These are phyloP conservation scores for Fomes fomentarius DNA, from an alignment of 1,284 basidiomycete genomes.

Conservation along the genomic window DNA sequence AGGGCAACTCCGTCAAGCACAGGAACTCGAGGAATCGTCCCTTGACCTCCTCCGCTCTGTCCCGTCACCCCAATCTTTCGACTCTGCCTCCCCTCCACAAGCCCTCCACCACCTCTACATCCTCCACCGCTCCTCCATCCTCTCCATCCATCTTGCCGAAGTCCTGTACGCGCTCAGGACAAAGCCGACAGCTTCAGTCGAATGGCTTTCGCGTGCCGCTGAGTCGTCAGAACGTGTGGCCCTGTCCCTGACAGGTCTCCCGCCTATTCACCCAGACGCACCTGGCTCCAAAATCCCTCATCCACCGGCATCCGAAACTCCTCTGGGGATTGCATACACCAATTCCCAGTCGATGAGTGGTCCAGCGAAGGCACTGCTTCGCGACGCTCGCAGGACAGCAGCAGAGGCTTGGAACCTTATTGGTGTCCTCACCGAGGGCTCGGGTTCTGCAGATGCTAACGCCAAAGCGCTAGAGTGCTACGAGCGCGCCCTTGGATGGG, in stretches of 20 bases:
- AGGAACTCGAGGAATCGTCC: constrained; percentile 65
- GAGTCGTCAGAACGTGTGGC: constrained; percentile 71
- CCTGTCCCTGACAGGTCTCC: constrained; percentile 51
- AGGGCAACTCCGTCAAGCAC: constrained; percentile 69
- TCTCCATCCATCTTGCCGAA: constrained; percentile 78
- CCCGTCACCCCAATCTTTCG: constrained; percentile 48
- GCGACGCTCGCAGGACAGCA: constrained; percentile 71
- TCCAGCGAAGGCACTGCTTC: constrained; percentile 62
- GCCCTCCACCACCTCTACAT: constrained; percentile 70
- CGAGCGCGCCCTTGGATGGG: constrained; percentile 66
- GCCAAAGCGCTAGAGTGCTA: constrained; percentile 55
- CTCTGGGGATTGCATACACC: constrained; percentile 47
- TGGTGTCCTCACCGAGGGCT: constrained; percentile 48
- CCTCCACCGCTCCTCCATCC: constrained; percentile 71
- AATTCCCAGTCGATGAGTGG: constrained; percentile 53
- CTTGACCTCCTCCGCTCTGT: constrained; percentile 71
- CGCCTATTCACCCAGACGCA: constrained; percentile 39
- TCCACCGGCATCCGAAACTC: constrained; percentile 46
- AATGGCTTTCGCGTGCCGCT: constrained; percentile 62
- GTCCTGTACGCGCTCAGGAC: constrained; percentile 64
- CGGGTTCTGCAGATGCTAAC: constrained; percentile 36
- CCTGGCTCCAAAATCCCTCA: constrained; percentile 42
- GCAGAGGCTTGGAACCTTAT: constrained; percentile 71
- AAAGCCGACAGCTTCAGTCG: constrained; percentile 50
- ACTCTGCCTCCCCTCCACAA: constrained; percentile 54